Evolutionary conservation across 2,329 filamentous ascomycete species (phyloP), one percentile per base, ranked within the genome.

Genomic region (Fusarium buxicola): DNA sequence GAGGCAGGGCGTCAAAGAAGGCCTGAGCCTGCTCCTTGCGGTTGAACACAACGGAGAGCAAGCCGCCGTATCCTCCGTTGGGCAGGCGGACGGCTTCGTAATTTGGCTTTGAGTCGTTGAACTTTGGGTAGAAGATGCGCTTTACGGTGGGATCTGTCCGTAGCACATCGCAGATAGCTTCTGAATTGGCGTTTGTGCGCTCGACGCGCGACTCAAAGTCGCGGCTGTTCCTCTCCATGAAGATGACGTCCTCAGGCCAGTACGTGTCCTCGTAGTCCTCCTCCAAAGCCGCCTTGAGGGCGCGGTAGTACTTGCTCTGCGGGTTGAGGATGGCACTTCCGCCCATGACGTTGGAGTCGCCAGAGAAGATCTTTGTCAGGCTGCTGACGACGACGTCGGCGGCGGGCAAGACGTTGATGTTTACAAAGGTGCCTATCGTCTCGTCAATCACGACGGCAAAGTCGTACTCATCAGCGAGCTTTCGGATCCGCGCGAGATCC

Each of bases 291-390:
- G 80, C 73, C 73, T 92, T 94, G n/a, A 99, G 77, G 1, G 78
- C 68, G 3, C 74, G 52, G 75, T 97, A 97, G 77, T 89, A 90
- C 40, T 79, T 86, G n/a, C 88, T 81, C 54, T 88, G 85, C 1
- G 86, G 86, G 70, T 89, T 89, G 40, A 89, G 73, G 50, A 89
- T 85, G 40, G 83, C 78, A 64, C 89, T 91, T 53, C 95, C 95
- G 56, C 94, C 95, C 94, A 98, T 98, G 66, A 99, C 95, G 75
- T 99, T 98, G 75, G 92, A 95, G 77, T 97, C 95, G 46, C 95
- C 95, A 53, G 92, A 96, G 79, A 99, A 99, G 50, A 98, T 90
- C 76, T 99, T 99, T 44, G 95, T 98, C 57, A 99, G 82, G 74
- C 92, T 96, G 81, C 92, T 97, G 54, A 97, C 94, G 6, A 98